Base-by-base conservation (phyloP, 495 filamentous ascomycete genomes). In the Neurospora sp. region DNA sequence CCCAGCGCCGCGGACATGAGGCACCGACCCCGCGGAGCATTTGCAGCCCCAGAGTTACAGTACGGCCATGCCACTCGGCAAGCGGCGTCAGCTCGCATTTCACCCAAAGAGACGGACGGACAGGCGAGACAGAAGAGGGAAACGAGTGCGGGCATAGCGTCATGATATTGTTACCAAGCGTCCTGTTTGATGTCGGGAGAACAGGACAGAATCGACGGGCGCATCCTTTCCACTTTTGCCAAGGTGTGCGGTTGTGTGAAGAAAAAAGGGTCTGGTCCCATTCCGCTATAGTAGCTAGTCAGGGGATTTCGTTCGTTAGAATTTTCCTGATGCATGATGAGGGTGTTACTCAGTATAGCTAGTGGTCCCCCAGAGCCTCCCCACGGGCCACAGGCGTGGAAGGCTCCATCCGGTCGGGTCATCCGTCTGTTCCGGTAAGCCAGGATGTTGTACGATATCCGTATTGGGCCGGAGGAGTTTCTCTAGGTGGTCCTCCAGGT, bases 401-500 rank as follows among this genome's bases (percentile, higher is more conserved):
- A 44, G 72, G 74, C 71, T 70, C 74, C 72, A 71, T 72, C 76
- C 76, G 73, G 70, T 70, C 71, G 69, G 73, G 22, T 70, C 70
- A 79, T 76, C 76, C 76, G 78, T 59, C 73, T 75, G 75, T 72
- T 76, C 78, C 78, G 74, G 72, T 44, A 65, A 9, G 27, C 53
- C 53, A 65, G 53, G 14, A 16, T 65, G 9, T 18, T 65, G 53
- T 27, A 37, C 27, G 53, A 6, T 16, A 65, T 65, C 27, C 53
- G 12, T 65, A 31, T 48, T 22, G n/a, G 44, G 7, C 44, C 27
- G 53, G 27, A 65, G 22, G 53, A 65, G 27, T 37, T 65, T 35
- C 27, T 65, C 27, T 35, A 61, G 27, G 53, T 61, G 27, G 22
- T 35, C 22, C 5, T 61, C 27, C 27, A 35, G 53, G 12, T 61